phyloP scores from a whole-genome alignment of 805 yeast genomes.

The Naumovozyma dairenensis region DNA sequence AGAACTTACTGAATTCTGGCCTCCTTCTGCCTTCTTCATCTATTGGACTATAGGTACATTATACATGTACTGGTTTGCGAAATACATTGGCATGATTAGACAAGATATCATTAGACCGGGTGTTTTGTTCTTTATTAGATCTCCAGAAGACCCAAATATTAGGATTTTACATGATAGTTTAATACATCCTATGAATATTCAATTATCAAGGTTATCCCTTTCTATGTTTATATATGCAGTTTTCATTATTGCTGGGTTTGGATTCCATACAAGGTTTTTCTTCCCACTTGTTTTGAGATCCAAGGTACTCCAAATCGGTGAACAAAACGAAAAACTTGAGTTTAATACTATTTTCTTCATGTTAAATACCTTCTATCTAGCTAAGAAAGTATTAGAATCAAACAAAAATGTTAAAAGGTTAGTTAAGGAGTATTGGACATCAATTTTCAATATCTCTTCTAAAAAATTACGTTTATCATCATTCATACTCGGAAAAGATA shows the following conservation, averaged over 20 bases:
- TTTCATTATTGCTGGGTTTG: conserved; percentile 68
- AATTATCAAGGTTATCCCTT: conserved; percentile 59
- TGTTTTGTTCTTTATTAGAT: conserved; percentile 79
- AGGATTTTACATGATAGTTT: conserved; percentile 81
- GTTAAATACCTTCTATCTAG: conserved; percentile 32
- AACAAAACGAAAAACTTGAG: conserved; percentile 1
- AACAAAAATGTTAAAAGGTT: conserved; percentile 27
- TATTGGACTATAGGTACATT: conserved; percentile 71
- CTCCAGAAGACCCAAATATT: conserved; percentile 89
- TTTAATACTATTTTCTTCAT: conserved; percentile 6
- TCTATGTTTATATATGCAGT: conserved; percentile 68
- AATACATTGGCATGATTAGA: conserved; percentile 78
- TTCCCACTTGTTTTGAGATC: conserved; percentile 31
- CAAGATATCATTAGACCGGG: conserved; percentile 70
- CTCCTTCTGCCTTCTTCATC: conserved; percentile 16
- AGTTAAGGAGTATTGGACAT: conserved; percentile 49
- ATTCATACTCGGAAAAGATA: conserved; percentile 58
- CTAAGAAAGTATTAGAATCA: conserved; percentile 20
- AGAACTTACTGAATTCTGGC: conserved; percentile 15
- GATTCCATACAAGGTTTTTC: conserved; percentile 45
- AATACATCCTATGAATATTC: conserved; percentile 62
- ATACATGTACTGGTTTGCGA: conserved; percentile 82
- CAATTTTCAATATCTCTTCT: conserved; percentile 46
- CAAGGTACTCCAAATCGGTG: conserved; percentile 12
- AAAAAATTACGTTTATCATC: conserved; percentile 63